Evolutionary conservation across 495 filamentous ascomycete species (phyloP).

Genomic region (Pseudomonodictys pantanalensis): DNA sequence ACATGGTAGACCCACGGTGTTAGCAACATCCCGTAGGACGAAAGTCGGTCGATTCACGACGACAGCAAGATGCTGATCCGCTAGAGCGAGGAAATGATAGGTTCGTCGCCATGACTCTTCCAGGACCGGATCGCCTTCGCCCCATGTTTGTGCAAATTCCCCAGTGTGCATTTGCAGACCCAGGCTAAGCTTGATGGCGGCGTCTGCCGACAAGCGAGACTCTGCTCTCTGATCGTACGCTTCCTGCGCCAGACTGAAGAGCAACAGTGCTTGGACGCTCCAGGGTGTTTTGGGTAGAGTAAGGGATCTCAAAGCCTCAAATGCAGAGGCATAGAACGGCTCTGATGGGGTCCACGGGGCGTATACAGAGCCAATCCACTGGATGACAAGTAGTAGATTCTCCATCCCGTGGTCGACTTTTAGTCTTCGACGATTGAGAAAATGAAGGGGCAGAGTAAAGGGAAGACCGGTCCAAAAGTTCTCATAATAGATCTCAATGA

Average conservation of each 20-base stretch:
- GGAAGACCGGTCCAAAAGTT: conserved; percentile 18
- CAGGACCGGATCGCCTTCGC: conserved; percentile 1
- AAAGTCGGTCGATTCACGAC: conserved; percentile 7
- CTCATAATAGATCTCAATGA: conserved; percentile 30
- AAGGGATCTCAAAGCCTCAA: not conserved
- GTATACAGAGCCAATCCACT: conserved; percentile 30
- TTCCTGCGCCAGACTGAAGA: conserved; percentile 19
- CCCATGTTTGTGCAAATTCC: conserved; percentile 19
- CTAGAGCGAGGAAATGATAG: conserved; percentile 13
- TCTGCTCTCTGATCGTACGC: conserved; percentile 8
- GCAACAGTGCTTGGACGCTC: conserved; percentile 21
- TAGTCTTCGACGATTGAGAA: conserved; percentile 3
- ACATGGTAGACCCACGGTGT: conserved; percentile 23
- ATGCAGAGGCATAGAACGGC: conserved; percentile 7
- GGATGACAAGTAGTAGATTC: conserved; percentile 17
- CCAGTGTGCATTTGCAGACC: conserved; percentile 19
- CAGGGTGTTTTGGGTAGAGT: conserved; percentile 4
- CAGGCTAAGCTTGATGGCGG: conserved; percentile 12
- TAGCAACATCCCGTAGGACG: conserved; percentile 11
- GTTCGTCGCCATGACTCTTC: conserved; percentile 23
- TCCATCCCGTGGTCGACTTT: conserved; percentile 14
- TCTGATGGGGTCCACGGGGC: conserved; percentile 26
- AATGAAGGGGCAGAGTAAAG: conserved; percentile 15
- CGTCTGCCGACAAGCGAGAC: conserved; percentile 1
- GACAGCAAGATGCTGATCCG: conserved; percentile 26